phyloP scores from a whole-genome alignment of 352 stramenopile genomes.

The Globisporangium canariense region DNA sequence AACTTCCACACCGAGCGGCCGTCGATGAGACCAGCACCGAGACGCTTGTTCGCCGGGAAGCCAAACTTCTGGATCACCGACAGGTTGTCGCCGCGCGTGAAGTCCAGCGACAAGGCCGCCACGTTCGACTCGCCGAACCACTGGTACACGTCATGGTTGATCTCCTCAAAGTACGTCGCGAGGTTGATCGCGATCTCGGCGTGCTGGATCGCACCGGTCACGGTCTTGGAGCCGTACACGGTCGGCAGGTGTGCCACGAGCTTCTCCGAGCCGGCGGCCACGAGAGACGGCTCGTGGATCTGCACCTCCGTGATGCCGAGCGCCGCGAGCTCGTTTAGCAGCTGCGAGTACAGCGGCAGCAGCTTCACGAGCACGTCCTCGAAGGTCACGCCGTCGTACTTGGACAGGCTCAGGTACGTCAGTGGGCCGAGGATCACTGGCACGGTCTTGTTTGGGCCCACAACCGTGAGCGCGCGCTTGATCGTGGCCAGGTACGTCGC shows the following conservation, averaged over 20 bases:
- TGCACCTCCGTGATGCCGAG: slow-evolving; percentile 86
- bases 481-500: slow-evolving; percentile 59
- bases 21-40: slow-evolving; percentile 89
- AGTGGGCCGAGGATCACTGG: slow-evolving; percentile 81
- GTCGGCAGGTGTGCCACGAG: slow-evolving; percentile 51
- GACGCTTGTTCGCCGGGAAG: slow-evolving; percentile 80
- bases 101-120: slow-evolving; percentile 86
- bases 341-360: slow-evolving; percentile 72
- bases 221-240: slow-evolving; percentile 66
- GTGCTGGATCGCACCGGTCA: slow-evolving; percentile 58
- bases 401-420: slow-evolving; percentile 78
- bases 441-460: slow-evolving; percentile 83
- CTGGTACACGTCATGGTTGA: slow-evolving; percentile 85
- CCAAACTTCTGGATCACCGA: slow-evolving; percentile 81
- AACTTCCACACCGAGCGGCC: slow-evolving; percentile 90
- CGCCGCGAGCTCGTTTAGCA: slow-evolving; percentile 67
- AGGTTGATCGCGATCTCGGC: slow-evolving; percentile 66
- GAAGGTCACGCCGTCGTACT: slow-evolving; percentile 75
- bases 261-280: slow-evolving; percentile 60
- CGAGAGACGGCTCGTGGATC: slow-evolving; percentile 90
- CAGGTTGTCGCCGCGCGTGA: slow-evolving; percentile 88
- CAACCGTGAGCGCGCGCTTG: slow-evolving; percentile 70
- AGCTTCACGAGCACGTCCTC: slow-evolving; percentile 69
- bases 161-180: slow-evolving; percentile 89
- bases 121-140: slow-evolving; percentile 83